Evolutionary conservation across 179 eudicot genomes (phyloP), one percentile per base, ranked within the genome.

Genomic region (Drosera spatulata): DNA sequence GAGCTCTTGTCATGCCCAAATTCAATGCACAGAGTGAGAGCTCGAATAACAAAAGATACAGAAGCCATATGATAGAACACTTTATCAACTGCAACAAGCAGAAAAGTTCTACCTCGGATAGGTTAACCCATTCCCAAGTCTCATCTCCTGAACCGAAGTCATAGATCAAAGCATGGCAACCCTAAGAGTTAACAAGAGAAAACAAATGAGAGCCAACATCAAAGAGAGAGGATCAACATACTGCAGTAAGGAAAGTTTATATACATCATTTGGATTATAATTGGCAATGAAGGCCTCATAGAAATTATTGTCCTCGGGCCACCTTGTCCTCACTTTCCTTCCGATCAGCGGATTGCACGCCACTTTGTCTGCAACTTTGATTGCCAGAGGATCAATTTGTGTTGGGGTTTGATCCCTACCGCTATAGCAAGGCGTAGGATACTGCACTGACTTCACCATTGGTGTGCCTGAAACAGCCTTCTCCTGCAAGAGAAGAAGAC

Each of bases 231-330:
- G 11, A 39, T 38, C 10, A 50, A 56, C 53, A 10, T 53, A 2
- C 39, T 59, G 59, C 54, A 62, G 12, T 15, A 45, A 39, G 2
- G 1, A 46, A 59, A 15, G 40, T 43, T 43, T 45, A 50, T 60
- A 51, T 65, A 85, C 94, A 84, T 85, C 79, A 33, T 5, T 67
- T 6, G 78, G 65, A 48, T 85, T 70, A 69, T 67, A 83, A 48
- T 83, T 81, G 15, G 84, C 77, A 55, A 85, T 85, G 53, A 76
- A 64, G 44, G 94, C 94, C 61, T 79, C 88, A 68, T 85, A 85
- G 53, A 83, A 85, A 53, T 73, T 85, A 61, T 85, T 85, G 69
- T 85, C 94, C 62, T 83, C 94, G 50, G 94, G 88, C 94, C 94
- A 85, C 66, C 88, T 79, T 47, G 88, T 83, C 70, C 78, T 72